Evolutionary conservation across 2,329 filamentous ascomycete genomes (phyloP), one percentile per base, ranked within the genome.

Genomic region (Alternaria sp.): DNA sequence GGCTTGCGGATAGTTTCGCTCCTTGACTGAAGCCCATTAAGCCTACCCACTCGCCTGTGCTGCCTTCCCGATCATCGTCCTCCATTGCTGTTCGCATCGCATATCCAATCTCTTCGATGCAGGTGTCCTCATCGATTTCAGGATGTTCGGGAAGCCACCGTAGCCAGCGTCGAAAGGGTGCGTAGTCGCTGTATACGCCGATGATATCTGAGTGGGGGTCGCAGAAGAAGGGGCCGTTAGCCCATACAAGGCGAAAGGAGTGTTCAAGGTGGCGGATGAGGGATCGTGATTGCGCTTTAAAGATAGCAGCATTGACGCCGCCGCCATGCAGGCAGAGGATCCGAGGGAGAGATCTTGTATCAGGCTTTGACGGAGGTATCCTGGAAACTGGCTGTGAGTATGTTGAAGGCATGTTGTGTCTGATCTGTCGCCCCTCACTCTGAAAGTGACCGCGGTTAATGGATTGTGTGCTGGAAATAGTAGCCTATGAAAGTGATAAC

Each of bases 321-420:
- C 90, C 90, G 72, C 90, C 90, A 76, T 93, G 90, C n/a, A 93
- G 86, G 77, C 90, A 93, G 66, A 93, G 87, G 66, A 93, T 86
- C 58, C 90, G 88, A 3, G 90, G 90, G 39, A 82, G 71, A 10
- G 53, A 44, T 13, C 41, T 67, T 24, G 72, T 67, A 56, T 73
- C 68, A 9, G 74, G 68, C 33, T 62, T 65, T 23, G 57, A 62
- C 14, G 63, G n/a, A 10, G 70, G 72, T 45, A 73, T 60, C 24
- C 67, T 72, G n/a, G 68, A 64, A 17, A 36, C 51, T 34, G 55
- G 50, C 13, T 51, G 46, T 36, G 56, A 51, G 31, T 42, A 54
- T 24, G 23, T 54, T 26, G 56, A 51, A 24, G 40, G 33, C 56
- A 59, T 59, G 23, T 24, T 46, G 23, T n/a, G 26, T 24, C 9